Evolutionary conservation across 371 early-diverging fungal species (phyloP), one percentile per base, ranked within the genome.

Genomic region (Lichtheimia ornata): DNA sequence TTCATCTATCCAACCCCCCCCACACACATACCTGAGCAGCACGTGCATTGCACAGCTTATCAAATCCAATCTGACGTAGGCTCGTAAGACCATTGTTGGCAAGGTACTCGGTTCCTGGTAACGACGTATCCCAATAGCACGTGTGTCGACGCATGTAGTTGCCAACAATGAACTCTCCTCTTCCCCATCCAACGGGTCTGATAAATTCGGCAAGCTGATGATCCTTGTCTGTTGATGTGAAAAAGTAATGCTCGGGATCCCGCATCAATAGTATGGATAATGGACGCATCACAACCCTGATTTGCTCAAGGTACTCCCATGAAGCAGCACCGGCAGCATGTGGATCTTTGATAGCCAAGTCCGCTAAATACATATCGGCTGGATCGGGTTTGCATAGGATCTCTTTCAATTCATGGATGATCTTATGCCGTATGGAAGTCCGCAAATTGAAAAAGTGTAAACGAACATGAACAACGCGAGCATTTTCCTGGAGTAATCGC

Each of bases 101-200:
- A n/a, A 66, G 72, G 25, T 66, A 74, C 5, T 70, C 73, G 9
- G 65, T 50, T 20, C 70, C 67, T 2, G 67, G 69, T 27, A 79
- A 67, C 53, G 86, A 79, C n/a, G 84, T 67, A 58, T 89, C 71
- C 91, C 91, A 93, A 52, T 82, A 75, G 83, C 88, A 86, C 15
- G 84, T 77, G 20, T 69, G 69, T 42, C 83, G 79, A 4, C 83
- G 67, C 40, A 93, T 56, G 65, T 87, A 91, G 18, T 85, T 82
- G 41, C 79, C 73, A 2, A 85, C 67, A 25, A 84, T 75, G 24
- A 77, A 74, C 35, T 80, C 77, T 1, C 75, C 73, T 56, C 35
- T 47, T 7, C 47, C 18, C 47, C 47, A 47, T 22, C 18, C 22
- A 18, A 22, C 22, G 47, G 47, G 18, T n/a, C 47, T n/a, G 5